These are phyloP conservation scores for Schizopora paradoxa DNA, from an alignment of 1,284 basidiomycete genomes.

Conservation along the genomic window DNA sequence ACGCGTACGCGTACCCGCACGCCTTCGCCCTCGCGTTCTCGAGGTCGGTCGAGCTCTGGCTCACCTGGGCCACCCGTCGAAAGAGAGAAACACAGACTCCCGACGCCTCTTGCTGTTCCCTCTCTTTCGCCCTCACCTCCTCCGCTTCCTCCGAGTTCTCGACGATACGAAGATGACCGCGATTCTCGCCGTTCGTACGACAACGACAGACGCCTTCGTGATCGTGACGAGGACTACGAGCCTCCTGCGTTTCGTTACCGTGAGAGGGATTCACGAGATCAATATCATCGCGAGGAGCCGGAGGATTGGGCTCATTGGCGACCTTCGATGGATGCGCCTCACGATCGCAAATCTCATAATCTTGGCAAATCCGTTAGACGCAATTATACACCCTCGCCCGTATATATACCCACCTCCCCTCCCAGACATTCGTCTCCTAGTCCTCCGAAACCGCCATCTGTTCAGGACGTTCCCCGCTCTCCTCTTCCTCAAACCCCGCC, in stretches of 20 bases:
- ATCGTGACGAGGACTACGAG: constrained; percentile 17
- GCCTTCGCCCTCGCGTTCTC: constrained; percentile 6
- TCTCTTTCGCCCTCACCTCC: constrained; percentile 10
- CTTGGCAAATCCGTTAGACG: not conserved
- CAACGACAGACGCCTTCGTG: constrained; percentile 1
- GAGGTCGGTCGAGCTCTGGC: constrained; percentile 1
- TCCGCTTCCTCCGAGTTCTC: constrained; percentile 8
- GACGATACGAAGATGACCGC: constrained; percentile 7
- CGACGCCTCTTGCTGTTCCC: constrained; percentile 17
- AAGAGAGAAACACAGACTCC: constrained; percentile 14
- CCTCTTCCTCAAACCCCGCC: constrained; percentile 22
- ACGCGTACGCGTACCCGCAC: not conserved
- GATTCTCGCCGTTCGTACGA: constrained; percentile 12
- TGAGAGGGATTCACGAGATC: constrained; percentile 12
- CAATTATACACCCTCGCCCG: constrained; percentile 10
- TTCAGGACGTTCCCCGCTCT: not conserved
- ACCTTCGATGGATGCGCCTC: constrained; percentile 1
- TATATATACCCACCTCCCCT: constrained; percentile 8
- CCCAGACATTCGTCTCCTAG: not conserved
- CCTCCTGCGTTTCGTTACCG: constrained; percentile 11
- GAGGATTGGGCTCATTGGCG: constrained; percentile 14
- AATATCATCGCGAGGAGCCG: constrained; percentile 13
- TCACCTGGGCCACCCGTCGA: not conserved
- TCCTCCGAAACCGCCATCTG: constrained; percentile 7
- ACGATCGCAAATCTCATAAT: constrained; percentile 5